Base-by-base conservation (phyloP, 2,329 filamentous ascomycete species). In the Alternaria novae-zelandiae region DNA sequence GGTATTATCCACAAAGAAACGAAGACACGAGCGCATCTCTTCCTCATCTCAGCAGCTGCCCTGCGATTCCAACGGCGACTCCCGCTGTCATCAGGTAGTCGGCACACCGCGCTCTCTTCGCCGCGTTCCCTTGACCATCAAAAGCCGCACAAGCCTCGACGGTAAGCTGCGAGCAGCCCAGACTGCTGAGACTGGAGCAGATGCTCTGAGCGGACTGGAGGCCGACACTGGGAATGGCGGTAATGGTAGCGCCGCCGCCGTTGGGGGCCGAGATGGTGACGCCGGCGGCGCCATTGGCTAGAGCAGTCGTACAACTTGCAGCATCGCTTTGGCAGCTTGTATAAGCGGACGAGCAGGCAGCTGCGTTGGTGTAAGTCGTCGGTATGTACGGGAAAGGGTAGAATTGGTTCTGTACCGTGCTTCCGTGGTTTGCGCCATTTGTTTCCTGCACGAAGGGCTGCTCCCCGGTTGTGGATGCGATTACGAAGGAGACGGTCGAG, bases 311-410 rank as follows among this genome's bases (percentile, higher is more conserved):
- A 60, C 78, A 80, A 66, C 74, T 75, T 64, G 75, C 73, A 75
- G 76, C 77, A 77, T 86, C 82, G 44, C 77, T 80, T 71, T 85
- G 81, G 63, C 86, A 87, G 59, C 79, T 78, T 32, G 83, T 83
- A 77, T 86, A 87, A 75, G 86, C 86, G 51, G 83, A 83, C 26
- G 84, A 84, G 75, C 86, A 88, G 43, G 81, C 80, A 55, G 79
- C 82, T 64, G 83, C 82, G 62, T 86, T 83, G 28, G 78, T 74
- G 72, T 87, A 87, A 61, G 82, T 82, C 3, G 86, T 87, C 15
- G 86, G 83, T 55, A 87, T 84, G 68, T 81, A 81, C 55, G 85
- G 74, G 66, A 86, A 87, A 17, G 86, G 85, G 65, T 83, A 88
- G 64, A 79, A 83, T 12, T 80, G 79, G 63, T 85, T 86, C 25